Evolutionary conservation across 495 filamentous ascomycete species (phyloP), one percentile per base, ranked within the genome.

Genomic region (Parachaetomium inaequale): DNA sequence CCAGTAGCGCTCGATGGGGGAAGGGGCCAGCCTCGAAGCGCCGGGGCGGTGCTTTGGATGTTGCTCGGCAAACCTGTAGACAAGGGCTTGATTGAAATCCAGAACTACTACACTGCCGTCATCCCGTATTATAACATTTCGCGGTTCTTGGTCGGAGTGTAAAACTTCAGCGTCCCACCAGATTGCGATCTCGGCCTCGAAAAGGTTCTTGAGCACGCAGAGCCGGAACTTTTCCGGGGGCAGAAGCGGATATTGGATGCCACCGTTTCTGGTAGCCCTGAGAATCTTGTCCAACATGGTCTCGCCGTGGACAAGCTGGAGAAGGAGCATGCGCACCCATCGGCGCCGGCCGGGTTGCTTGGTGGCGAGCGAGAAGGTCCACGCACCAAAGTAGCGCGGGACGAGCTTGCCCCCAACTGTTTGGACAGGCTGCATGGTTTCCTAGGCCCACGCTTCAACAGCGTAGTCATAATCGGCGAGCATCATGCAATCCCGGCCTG

Each of bases 301-400:
- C 32, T 57, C 55, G 26, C 38, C 38, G 7, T 3, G 25, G 0
- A 57, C 26, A 15, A 57, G 40, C 55, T 57, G 10, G 25, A 57
- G 38, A 45, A 57, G 55, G 40, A 57, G 25, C 55, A 57, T 57
- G 55, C 55, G 55, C 2, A 57, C 55, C 55, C 55, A 57, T 15
- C 55, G 38, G 15, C 7, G 55, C 40, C n/a, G 38, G 17, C 55
- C 38, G 40, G 55, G 38, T 12, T 31, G 38, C 12, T 46, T 6
- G 26, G 55, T 57, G 28, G 0, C 26, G 4, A 57, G 2, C 1
- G 55, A 2, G 40, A 58, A 58, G 2, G 55, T 58, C 55, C 55
- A 58, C n/a, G 40, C 28, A 25, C 55, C 55, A 15, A 23, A 23
- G 38, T 47, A 58, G 4, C 14, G n/a, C 7, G 55, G 55, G 17